Evolutionary conservation across 192 early-diverging fungal genomes (phyloP).

Genomic region (Entrophospora sp.): DNA sequence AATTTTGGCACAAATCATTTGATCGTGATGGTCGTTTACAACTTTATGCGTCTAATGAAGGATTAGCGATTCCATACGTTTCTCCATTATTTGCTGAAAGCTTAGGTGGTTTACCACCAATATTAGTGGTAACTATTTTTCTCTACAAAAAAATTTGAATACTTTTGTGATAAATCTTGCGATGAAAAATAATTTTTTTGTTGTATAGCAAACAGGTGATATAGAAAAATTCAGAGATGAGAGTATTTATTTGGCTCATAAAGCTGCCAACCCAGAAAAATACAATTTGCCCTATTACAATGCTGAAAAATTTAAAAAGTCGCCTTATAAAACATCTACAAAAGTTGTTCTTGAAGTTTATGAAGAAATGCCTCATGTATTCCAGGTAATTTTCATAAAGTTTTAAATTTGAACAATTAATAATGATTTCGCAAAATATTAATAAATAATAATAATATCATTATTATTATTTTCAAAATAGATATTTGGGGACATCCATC

Average conservation of each 20-base stretch:
- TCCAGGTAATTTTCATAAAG: slow-evolving; percentile 27
- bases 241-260: slow-evolving; percentile 33
- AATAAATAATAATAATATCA: too few relatives aligned
- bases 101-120: slow-evolving; percentile 30
- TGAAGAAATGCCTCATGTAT: slow-evolving; percentile 43
- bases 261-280: slow-evolving; percentile 22
- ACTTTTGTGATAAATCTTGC: background rate
- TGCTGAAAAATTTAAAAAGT: background rate
- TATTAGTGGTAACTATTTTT: slow-evolving; percentile 38
- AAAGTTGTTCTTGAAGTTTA: slow-evolving; percentile 34
- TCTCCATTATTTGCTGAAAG: slow-evolving; percentile 35
- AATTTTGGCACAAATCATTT: background rate
- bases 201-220: slow-evolving; percentile 31
- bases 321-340: slow-evolving; percentile 12
- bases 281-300: background rate
- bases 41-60: slow-evolving; percentile 37
- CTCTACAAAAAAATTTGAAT: background rate
- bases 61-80: slow-evolving; percentile 34
- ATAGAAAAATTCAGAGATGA: slow-evolving; percentile 42
- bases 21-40: background rate
- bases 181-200: background rate
- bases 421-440: too few relatives aligned
- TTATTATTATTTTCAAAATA: too few relatives aligned
- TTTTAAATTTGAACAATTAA: too few relatives aligned
- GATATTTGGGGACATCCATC: too few relatives aligned